These are phyloP conservation scores for Chlorella vulgaris DNA, from an alignment of 139 green algal species.

Conservation along the genomic window DNA sequence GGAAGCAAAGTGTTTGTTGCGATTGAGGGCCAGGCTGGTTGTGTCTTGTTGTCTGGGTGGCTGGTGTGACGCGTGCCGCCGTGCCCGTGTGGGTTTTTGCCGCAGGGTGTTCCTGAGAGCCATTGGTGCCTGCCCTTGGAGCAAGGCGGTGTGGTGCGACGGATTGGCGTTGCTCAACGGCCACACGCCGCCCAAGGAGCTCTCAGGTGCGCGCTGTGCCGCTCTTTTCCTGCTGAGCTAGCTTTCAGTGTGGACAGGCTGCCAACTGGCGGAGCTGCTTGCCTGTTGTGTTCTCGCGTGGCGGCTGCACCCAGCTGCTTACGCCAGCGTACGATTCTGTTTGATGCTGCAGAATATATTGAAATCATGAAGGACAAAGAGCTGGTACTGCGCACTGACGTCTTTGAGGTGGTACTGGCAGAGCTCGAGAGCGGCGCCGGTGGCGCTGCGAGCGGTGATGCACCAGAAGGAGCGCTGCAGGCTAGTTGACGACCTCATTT, in stretches of 20 bases:
- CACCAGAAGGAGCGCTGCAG: too few species aligned
- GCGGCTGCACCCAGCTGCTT: too few species aligned
- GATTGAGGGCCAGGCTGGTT: too few species aligned
- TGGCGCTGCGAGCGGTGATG: neutral
- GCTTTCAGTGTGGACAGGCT: too few species aligned
- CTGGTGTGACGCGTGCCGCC: neutral
- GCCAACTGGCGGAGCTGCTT: too few species aligned
- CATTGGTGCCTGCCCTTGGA: slow-evolving; percentile 74
- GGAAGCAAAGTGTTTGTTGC: too few species aligned
- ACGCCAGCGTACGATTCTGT: neutral
- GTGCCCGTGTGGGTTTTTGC: too few species aligned
- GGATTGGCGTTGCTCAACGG: slow-evolving; percentile 58
- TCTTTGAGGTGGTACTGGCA: slow-evolving; percentile 73
- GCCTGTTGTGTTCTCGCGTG: too few species aligned
- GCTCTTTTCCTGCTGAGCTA: too few species aligned
- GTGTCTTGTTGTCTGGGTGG: neutral
- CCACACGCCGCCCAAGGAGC: slow-evolving; percentile 51
- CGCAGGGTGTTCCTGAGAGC: slow-evolving; percentile 74
- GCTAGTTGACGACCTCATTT: too few species aligned
- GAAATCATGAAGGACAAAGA: slow-evolving; percentile 75
- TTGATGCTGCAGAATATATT: slow-evolving; percentile 44
- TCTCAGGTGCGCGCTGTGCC: slow-evolving; percentile 25
- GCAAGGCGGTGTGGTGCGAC: slow-evolving; percentile 80
- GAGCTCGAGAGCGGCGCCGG: slow-evolving; percentile 14
- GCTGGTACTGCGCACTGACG: slow-evolving; percentile 70